Evolutionary conservation across 2,329 filamentous ascomycete species (phyloP), one percentile per base, ranked within the genome.

Genomic region (Verruconis gallopava): DNA sequence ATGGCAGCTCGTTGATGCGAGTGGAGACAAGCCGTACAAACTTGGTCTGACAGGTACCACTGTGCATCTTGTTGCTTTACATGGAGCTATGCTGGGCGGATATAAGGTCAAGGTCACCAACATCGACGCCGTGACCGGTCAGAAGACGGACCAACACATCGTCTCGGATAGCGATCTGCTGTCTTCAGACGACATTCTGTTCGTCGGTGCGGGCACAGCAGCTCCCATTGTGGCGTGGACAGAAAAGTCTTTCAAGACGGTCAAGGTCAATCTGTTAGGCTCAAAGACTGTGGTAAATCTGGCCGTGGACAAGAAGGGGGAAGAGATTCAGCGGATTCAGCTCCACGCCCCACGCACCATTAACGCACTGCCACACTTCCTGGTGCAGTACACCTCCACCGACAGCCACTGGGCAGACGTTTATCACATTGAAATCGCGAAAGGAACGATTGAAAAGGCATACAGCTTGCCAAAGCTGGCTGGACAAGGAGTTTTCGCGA

Each of bases 361-460:
- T 21, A 81, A 82, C 53, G 80, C 83, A 3, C 69, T 77, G 36
- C 70, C 85, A 28, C 85, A 93, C 63, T 93, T 95, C 64, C 66
- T 95, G 21, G 81, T 94, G 4, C 83, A 94, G 51, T 85, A 77
- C 51, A 71, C 79, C 51, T 84, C 84, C 0, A 68, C 68, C 25
- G 66, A 66, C 2, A 77, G 77, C 14, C 83, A 88, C 55, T 85
- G 82, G 67, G 89, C 81, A 3, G 81, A 93, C 47, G 80, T 96
- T 21, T 95, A 81, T 55, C 85, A 93, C 52, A 72, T 93, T 45
- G 74, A 93, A 50, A 60, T 84, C 40, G 79, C 79, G 62, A 79
- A 69, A 45, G 73, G 70, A 42, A 72, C 71, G 14, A 71, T 89
- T 20, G 72, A 69, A n/a, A 85, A 84, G 57, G 81, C 81, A 1